These are phyloP conservation scores for Botrytis fragariae DNA, from an alignment of 2,329 filamentous ascomycete species.

Conservation along the genomic window DNA sequence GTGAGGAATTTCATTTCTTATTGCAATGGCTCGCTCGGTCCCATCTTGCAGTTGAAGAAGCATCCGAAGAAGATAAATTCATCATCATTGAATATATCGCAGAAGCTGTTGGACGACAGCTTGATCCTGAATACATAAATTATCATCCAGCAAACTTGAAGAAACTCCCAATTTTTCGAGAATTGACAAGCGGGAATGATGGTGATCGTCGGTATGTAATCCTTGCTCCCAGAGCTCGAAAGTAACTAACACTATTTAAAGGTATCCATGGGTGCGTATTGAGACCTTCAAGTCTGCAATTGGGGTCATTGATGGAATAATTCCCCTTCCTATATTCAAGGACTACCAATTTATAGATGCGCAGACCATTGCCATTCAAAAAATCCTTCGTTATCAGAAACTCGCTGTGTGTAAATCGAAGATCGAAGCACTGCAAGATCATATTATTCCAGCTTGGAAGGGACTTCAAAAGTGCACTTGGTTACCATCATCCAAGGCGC, in stretches of 20 bases:
- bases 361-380: background rate
- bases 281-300: slow-evolving; percentile 19
- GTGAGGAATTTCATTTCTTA: slow-evolving; percentile 1
- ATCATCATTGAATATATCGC: slow-evolving; percentile 16
- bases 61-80: background rate
- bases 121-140: background rate
- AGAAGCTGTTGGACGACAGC: background rate
- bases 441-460: slow-evolving; percentile 31
- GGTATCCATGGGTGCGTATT: slow-evolving; percentile 24
- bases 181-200: background rate
- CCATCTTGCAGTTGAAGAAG: background rate
- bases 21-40: background rate
- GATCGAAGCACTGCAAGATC: slow-evolving; percentile 22
- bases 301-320: slow-evolving; percentile 23
- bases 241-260: background rate
- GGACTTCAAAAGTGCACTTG: slow-evolving; percentile 12
- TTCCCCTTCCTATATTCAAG: slow-evolving; percentile 24
- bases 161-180: slow-evolving; percentile 11
- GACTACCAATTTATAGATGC: slow-evolving; percentile 27
- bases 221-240: too few relatives aligned
- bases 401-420: slow-evolving; percentile 21
- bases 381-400: slow-evolving; percentile 20
- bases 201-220: background rate
- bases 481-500: slow-evolving; percentile 24
- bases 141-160: too few relatives aligned